Base-by-base conservation (phyloP, 2,329 filamentous ascomycete species). In the Aspergillus phoenicis region DNA sequence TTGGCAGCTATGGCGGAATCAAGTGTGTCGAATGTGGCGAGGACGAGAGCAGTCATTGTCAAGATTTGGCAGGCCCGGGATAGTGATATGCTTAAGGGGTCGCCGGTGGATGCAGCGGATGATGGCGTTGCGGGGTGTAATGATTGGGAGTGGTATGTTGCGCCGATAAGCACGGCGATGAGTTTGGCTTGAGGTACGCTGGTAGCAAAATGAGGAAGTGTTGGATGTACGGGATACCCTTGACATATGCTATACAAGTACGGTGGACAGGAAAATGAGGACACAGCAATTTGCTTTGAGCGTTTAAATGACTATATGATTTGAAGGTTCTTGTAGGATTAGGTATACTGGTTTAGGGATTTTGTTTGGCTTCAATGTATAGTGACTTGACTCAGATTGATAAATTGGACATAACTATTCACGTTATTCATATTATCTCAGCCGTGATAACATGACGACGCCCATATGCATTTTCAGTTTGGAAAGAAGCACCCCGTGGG, bases 1-100 rank as follows among this genome's bases (percentile, higher is more conserved):
- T 63, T 81, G n/a, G 71, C 76, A 3, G 71, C 72, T 1, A 77
- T 83, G 72, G 70, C 74, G 0, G 73, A 77, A 22, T 77, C 73
- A 0, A 80, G 79, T 1, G 69, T 82, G 0, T 71, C 73, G 2
- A 83, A 83, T 49, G 73, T 82, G 6, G 72, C 76, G 8, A 75
- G 79, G 20, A 82, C 79, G 7, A 71, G 78, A 10, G 76, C 78
- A 0, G 81, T 83, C 3, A 81, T 83, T 55, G 72, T 77, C 8
- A 81, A 79, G 48, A 75, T 83, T 10, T 83, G 81, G 81, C 76
- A 78, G 58, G 75, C 75, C 47, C 73, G 81, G 22, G 80, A 83
- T 54, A 62, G 71, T 33, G 70, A 73, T 47, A 61, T 76, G 47
- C 58, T 73, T 7, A 74, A 71, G 30, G 61, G 60, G 8, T 54